A percentile compares a stretch with the other conserved stretches of the same genome.
Evolutionary conservation across 2,329 filamentous ascomycete genomes (phyloP).

Genomic region (Curvularia sp.): DNA sequence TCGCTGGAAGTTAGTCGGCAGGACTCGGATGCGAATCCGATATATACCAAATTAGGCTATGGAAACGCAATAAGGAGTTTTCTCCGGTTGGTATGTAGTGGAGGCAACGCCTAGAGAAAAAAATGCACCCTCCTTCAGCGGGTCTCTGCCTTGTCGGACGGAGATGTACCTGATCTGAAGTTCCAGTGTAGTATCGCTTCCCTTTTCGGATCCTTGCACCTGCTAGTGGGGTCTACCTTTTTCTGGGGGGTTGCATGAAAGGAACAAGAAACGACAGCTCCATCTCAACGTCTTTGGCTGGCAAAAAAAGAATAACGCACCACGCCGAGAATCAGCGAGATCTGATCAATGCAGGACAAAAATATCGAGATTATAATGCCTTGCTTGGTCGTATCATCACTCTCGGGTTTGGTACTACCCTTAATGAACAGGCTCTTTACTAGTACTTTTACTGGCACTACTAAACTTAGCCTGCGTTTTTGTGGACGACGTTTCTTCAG

Average conservation of each 20-base stretch:
- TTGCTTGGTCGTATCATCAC: background rate
- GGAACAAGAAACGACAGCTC: background rate
- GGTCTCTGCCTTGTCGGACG: background rate
- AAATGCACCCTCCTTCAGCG: background rate
- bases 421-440: background rate
- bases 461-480: background rate
- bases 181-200: background rate
- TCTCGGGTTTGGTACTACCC: background rate
- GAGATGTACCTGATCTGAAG: background rate
- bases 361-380: slow-evolving; percentile 2
- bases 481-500: background rate
- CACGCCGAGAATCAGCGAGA: slow-evolving; percentile 16
- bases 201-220: background rate
- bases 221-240: background rate
- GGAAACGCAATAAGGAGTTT: slow-evolving; percentile 4
- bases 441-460: background rate
- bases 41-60: background rate
- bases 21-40: background rate
- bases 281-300: slow-evolving; percentile 1
- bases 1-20: background rate
- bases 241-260: background rate
- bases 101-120: background rate
- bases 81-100: slow-evolving; percentile 9
- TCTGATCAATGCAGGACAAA: background rate
- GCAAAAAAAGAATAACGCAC: slow-evolving; percentile 6